Conservation (phyloP, 164 flowering plant species). For the Vitis labrusca region DNA sequence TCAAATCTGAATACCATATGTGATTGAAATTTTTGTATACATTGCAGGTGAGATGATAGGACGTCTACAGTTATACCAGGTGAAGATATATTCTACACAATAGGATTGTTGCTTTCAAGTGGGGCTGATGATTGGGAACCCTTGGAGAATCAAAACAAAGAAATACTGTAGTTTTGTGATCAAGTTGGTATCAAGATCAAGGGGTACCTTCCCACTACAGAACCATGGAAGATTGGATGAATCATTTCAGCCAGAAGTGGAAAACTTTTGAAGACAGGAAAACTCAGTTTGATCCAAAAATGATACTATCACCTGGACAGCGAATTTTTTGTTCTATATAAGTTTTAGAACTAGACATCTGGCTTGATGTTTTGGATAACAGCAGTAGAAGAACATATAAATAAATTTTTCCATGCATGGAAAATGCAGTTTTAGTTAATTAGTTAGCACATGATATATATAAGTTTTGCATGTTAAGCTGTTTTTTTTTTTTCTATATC, state of each 20-base stretch:
- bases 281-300: slow-evolving; percentile 68
- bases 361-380: too few species aligned
- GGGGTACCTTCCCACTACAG: slow-evolving; percentile 70
- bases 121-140: slow-evolving; percentile 36
- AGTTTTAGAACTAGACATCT: neutral
- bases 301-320: slow-evolving; percentile 76
- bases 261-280: slow-evolving; percentile 47
- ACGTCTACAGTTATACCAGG: slow-evolving; percentile 73
- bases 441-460: too few species aligned
- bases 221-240: slow-evolving; percentile 52
- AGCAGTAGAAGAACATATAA: too few species aligned
- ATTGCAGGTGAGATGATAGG: slow-evolving; percentile 72
- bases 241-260: slow-evolving; percentile 84
- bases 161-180: slow-evolving; percentile 52
- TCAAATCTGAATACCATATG: neutral
- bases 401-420: too few species aligned
- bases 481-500: too few species aligned
- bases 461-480: too few species aligned
- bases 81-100: slow-evolving; percentile 73
- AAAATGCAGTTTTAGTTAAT: too few species aligned
- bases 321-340: slow-evolving; percentile 45
- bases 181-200: slow-evolving; percentile 46
- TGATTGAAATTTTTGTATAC: neutral
- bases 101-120: slow-evolving; percentile 65
- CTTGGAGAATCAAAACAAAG: slow-evolving; percentile 49